phyloP scores from a whole-genome alignment of 208 protist species.

The Porcisia deanei region DNA sequence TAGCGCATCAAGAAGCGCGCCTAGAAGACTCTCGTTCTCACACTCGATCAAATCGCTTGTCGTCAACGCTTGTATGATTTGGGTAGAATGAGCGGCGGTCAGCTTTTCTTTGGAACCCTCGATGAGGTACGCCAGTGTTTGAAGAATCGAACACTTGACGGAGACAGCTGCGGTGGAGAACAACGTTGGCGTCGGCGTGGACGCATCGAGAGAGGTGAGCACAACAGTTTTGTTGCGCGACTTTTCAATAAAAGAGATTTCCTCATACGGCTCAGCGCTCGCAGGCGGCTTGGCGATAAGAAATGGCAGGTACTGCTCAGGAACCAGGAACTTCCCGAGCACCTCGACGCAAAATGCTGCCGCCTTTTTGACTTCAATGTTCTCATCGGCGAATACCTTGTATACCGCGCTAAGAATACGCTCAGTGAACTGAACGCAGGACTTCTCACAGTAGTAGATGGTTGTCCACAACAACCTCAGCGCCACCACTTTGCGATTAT shows the following conservation, averaged over 20 bases:
- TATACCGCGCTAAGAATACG: constrained; percentile 81
- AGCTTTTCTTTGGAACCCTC: constrained; percentile 65
- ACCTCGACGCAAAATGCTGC: constrained; percentile 77
- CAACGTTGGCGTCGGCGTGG: constrained; percentile 48
- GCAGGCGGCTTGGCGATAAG: constrained; percentile 53
- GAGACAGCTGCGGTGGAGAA: constrained; percentile 85
- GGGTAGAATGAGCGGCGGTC: constrained; percentile 54
- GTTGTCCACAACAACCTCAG: constrained; percentile 78
- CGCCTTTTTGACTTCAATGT: constrained; percentile 65
- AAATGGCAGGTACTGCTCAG: constrained; percentile 90
- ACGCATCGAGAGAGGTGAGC: constrained; percentile 40
- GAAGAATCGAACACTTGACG: constrained; percentile 78
- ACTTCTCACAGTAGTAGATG: constrained; percentile 82
- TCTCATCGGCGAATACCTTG: constrained; percentile 82
- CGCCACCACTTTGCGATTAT: constrained; percentile 82
- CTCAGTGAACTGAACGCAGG: constrained; percentile 83
- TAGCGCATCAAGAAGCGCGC: constrained; percentile 57
- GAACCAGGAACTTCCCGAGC: constrained; percentile 86
- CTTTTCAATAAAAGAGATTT: constrained; percentile 36
- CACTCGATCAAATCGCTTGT: constrained; percentile 60
- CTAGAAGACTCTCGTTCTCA: constrained; percentile 67
- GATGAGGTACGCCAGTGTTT: constrained; percentile 65
- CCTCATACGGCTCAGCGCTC: constrained; percentile 32
- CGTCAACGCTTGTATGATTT: constrained; percentile 69
- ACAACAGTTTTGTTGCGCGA: constrained; percentile 68